Evolutionary conservation across 164 flowering plant genomes (phyloP).

Genomic region (Tetracentron sinense): DNA sequence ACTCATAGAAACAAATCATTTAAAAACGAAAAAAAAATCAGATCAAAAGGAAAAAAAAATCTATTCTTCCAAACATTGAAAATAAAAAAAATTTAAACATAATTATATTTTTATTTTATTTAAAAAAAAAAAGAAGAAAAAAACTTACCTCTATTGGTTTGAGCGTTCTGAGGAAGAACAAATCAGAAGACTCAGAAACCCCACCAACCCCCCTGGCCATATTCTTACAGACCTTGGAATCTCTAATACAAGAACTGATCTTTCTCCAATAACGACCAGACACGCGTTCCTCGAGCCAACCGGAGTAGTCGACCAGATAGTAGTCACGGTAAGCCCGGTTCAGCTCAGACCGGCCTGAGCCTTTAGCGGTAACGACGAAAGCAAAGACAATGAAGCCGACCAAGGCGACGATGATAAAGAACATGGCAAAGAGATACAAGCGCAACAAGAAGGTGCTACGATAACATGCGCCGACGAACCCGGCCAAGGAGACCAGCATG

Average conservation of each 20-base stretch:
- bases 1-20: no score
- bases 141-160: slow-evolving; percentile 61
- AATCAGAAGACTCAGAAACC: slow-evolving; percentile 55
- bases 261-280: slow-evolving; percentile 59
- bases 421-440: slow-evolving; percentile 75
- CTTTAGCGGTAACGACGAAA: slow-evolving; percentile 73
- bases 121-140: no score
- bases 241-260: slow-evolving; percentile 71
- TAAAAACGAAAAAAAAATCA: no score
- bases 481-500: slow-evolving; percentile 82
- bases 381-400: slow-evolving; percentile 82
- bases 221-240: slow-evolving; percentile 57
- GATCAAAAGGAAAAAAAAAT: no score
- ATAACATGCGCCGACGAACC: slow-evolving; percentile 93
- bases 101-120: no score
- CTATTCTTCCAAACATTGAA: neutral
- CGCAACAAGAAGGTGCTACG: slow-evolving; percentile 71
- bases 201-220: slow-evolving; percentile 40
- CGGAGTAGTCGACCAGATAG: slow-evolving; percentile 67
- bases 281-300: slow-evolving; percentile 81
- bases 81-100: neutral
- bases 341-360: slow-evolving; percentile 54
- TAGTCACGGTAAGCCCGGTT: slow-evolving; percentile 66
- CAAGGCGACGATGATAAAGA: slow-evolving; percentile 65
- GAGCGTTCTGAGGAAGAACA: slow-evolving; percentile 60